phyloP scores from a whole-genome alignment of 495 filamentous ascomycete genomes.

The Clavariopsis aquatica region DNA sequence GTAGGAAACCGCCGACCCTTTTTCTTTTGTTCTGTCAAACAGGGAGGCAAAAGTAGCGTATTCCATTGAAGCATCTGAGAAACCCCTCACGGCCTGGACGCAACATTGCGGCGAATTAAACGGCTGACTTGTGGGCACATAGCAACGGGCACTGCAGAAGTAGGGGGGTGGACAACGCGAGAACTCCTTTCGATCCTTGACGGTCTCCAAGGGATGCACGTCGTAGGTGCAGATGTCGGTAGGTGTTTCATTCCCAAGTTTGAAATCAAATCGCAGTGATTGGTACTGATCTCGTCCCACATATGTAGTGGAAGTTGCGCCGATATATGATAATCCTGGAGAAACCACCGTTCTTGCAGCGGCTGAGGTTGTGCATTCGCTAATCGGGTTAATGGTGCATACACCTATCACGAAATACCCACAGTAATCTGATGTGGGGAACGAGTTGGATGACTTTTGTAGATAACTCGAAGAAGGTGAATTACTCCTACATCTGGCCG shows the following conservation, averaged over 20 bases:
- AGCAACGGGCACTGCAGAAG: constrained; percentile 48
- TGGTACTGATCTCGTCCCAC: neutral
- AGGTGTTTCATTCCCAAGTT: constrained; percentile 16
- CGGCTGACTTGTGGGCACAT: constrained; percentile 1
- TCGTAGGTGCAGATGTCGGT: constrained; percentile 48
- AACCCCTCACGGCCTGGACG: neutral
- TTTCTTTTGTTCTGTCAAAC: neutral
- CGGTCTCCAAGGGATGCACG: constrained; percentile 44
- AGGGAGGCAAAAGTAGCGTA: neutral
- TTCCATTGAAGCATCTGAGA: neutral
- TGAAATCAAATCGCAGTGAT: neutral
- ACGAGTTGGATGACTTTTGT: too few relatives aligned
- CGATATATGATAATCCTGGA: constrained; percentile 53
- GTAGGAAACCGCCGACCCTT: constrained; percentile 21
- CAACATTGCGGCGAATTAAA: neutral
- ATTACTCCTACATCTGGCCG: too few relatives aligned
- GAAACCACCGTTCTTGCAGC: constrained; percentile 54
- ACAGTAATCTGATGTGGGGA: neutral
- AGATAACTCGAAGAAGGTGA: too few relatives aligned
- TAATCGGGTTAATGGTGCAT: constrained; percentile 49
- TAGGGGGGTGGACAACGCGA: constrained; percentile 47
- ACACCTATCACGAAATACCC: constrained; percentile 40
- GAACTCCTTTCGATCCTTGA: constrained; percentile 48
- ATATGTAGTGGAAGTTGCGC: constrained; percentile 51
- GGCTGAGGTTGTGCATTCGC: constrained; percentile 49